Conservation (phyloP, 345 rosid species). For the Melastoma malabathricum region DNA sequence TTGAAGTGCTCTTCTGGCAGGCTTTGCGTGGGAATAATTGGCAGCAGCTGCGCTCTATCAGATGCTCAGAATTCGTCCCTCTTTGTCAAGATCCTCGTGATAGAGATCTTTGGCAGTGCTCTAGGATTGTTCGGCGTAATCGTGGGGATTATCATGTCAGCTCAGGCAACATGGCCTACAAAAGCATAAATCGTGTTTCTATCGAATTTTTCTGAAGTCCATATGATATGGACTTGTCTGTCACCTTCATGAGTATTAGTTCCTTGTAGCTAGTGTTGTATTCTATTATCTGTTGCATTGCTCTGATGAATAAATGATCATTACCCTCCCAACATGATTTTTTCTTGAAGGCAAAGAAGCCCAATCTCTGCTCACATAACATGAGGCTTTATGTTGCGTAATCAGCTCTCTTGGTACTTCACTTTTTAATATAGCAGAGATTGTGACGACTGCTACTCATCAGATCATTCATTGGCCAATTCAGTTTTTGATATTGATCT, state of each 20-base stretch:
- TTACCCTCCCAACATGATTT: no score
- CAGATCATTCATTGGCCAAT: no score
- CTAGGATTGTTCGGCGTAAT: constrained; percentile 97
- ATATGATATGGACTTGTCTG: no score
- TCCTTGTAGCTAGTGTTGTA: constrained; percentile 2
- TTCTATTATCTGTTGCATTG: no score
- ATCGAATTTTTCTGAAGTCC: not conserved
- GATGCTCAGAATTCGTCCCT: constrained; percentile 97
- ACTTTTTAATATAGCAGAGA: no score
- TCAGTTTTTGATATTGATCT: no score
- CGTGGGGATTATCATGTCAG: constrained; percentile 98
- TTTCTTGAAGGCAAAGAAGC: no score
- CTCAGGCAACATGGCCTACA: constrained; percentile 97
- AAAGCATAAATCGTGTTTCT: constrained; percentile 21
- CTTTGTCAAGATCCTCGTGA: constrained; percentile 96
- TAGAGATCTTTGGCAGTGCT: constrained; percentile 97
- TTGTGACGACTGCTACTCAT: no score
- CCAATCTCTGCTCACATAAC: no score
- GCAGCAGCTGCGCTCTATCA: constrained; percentile 95
- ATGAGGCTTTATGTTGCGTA: no score
- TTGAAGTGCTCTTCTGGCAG: constrained; percentile 21
- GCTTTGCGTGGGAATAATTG: constrained; percentile 90
- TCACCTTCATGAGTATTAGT: constrained; percentile 1
- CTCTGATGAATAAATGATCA: no score
- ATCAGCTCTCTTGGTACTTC: no score